Conservation (phyloP, 768 basidiomycete genomes). For the Lentinula guzmanii region DNA sequence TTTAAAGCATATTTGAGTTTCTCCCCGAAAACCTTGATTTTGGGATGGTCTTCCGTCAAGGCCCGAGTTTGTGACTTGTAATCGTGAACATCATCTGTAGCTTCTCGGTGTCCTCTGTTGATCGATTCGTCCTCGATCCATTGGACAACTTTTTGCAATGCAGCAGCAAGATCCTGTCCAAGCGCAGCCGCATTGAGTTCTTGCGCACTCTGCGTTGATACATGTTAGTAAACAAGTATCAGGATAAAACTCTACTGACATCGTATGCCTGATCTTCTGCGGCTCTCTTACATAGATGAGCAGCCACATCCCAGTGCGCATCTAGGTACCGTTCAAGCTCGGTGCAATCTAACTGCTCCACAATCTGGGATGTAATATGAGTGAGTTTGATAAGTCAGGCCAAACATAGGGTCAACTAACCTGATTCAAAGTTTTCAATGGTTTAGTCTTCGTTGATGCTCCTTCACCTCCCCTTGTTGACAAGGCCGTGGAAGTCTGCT, state of each 20-base stretch:
- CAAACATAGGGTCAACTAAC: slow-evolving; percentile 26
- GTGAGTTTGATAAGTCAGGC: neutral
- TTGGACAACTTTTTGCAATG: slow-evolving; percentile 51
- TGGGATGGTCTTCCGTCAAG: slow-evolving; percentile 23
- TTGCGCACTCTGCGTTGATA: slow-evolving; percentile 60
- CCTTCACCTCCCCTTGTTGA: slow-evolving; percentile 6
- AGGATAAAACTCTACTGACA: slow-evolving; percentile 33
- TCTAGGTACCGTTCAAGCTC: slow-evolving; percentile 53
- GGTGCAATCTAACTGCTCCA: slow-evolving; percentile 41
- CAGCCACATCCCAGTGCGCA: slow-evolving; percentile 59
- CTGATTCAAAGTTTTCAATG: slow-evolving; percentile 65
- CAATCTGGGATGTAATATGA: slow-evolving; percentile 32
- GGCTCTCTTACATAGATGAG: slow-evolving; percentile 64
- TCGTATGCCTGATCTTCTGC: slow-evolving; percentile 79
- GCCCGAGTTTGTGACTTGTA: slow-evolving; percentile 12
- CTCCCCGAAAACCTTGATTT: slow-evolving; percentile 43
- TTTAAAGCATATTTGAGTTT: slow-evolving; percentile 60
- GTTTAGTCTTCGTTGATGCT: slow-evolving; percentile 25
- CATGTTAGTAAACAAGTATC: neutral
- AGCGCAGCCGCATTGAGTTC: slow-evolving; percentile 77
- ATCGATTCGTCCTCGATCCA: slow-evolving; percentile 39
- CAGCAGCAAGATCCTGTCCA: slow-evolving; percentile 76
- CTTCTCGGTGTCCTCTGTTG: slow-evolving; percentile 7
- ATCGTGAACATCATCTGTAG: slow-evolving; percentile 13
- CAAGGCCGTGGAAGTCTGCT: neutral